These are phyloP conservation scores for Zygotorulaspora florentina DNA, from an alignment of 805 yeast genomes.

Conservation along the genomic window DNA sequence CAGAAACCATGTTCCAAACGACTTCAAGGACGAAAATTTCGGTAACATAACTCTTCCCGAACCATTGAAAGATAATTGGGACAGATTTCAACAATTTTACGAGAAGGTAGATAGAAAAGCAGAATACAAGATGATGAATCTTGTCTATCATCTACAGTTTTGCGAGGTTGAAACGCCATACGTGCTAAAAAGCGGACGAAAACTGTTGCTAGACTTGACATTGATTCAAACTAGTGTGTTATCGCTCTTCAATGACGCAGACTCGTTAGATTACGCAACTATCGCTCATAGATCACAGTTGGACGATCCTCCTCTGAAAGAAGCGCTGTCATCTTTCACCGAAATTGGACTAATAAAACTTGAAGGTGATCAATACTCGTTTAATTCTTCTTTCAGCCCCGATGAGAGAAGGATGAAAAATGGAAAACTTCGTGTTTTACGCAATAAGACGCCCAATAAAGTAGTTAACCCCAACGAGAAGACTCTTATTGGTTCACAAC, in stretches of 20 bases:
- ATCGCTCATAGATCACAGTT: slow-evolving; percentile 11
- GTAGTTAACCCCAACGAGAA: background rate
- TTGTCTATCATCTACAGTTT: slow-evolving; percentile 27
- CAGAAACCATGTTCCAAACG: slow-evolving; percentile 19
- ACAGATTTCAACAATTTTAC: slow-evolving; percentile 11
- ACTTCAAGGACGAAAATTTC: slow-evolving; percentile 12
- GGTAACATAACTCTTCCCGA: slow-evolving; percentile 17
- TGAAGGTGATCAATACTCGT: slow-evolving; percentile 4
- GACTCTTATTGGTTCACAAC: slow-evolving; percentile 8
- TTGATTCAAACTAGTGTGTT: slow-evolving; percentile 28
- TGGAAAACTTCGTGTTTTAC: slow-evolving; percentile 22
- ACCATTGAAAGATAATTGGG: slow-evolving; percentile 20
- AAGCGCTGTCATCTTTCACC: slow-evolving; percentile 22
- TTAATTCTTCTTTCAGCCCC: slow-evolving; percentile 25
- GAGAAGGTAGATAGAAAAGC: slow-evolving; percentile 11
- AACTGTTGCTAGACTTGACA: slow-evolving; percentile 23
- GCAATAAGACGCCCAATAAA: slow-evolving; percentile 7
- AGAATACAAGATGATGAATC: slow-evolving; percentile 15
- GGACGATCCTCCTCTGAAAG: slow-evolving; percentile 3
- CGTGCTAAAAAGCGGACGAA: slow-evolving; percentile 10
- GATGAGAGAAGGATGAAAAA: slow-evolving; percentile 20
- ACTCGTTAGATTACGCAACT: slow-evolving; percentile 9
- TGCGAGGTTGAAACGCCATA: slow-evolving; percentile 28
- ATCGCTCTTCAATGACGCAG: slow-evolving; percentile 22
- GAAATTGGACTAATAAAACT: slow-evolving; percentile 14